Percentiles rank a stretch among this genome's conserved stretches.
phyloP scores from a whole-genome alignment of 2,329 filamentous ascomycete genomes.

The Teratosphaeria epicoccoides region DNA sequence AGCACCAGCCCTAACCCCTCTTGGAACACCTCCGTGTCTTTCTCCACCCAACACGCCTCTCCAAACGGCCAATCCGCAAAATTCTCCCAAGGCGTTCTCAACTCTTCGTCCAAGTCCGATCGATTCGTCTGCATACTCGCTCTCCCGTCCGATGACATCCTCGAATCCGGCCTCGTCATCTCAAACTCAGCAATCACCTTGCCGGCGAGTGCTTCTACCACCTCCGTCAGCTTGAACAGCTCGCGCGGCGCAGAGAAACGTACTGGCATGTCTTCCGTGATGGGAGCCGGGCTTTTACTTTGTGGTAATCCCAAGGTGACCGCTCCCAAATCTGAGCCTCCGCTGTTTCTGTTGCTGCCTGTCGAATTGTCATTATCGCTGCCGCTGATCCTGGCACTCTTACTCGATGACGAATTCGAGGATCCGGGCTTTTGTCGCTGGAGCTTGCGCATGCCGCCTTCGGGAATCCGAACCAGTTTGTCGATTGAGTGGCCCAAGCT shows the following conservation, averaged over 20 bases:
- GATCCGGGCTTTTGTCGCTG: conserved; percentile 42
- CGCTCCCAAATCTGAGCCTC: neutral
- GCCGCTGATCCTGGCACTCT: neutral
- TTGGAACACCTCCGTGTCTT: conserved; percentile 30
- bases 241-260: conserved; percentile 77
- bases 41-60: conserved; percentile 37
- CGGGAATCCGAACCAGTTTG: conserved; percentile 74
- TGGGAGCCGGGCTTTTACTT: neutral
- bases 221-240: conserved; percentile 79
- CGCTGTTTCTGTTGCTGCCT: conserved; percentile 3
- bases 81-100: conserved; percentile 39
- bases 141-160: neutral
- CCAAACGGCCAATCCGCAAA: conserved; percentile 52
- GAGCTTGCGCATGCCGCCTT: conserved; percentile 64
- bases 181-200: conserved; percentile 52
- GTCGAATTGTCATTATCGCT: conserved; percentile 1
- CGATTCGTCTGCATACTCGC: neutral
- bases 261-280: conserved; percentile 37
- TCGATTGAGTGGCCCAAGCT: conserved; percentile 79
- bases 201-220: conserved; percentile 52
- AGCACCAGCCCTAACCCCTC: conserved; percentile 36
- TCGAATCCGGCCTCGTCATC: conserved; percentile 37
- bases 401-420: conserved; percentile 9
- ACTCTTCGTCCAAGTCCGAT: neutral
- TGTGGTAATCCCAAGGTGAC: neutral